A percentile compares a stretch with the other conserved stretches of the same genome.
Conservation (phyloP, 2,329 filamentous ascomycete species). For the Alternaria sp. region DNA sequence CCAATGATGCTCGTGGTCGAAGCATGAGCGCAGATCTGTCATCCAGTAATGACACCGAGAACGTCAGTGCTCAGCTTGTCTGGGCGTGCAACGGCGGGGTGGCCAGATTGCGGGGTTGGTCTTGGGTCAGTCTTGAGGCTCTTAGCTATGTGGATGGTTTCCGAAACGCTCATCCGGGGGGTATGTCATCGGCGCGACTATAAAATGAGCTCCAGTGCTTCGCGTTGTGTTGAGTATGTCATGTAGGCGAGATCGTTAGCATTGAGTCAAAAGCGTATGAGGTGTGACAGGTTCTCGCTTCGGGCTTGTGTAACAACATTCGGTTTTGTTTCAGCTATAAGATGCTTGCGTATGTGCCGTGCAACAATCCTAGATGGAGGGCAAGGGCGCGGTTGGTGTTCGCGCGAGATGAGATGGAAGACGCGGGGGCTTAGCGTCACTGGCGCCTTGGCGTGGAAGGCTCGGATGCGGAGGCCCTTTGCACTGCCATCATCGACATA, state of each 20-base stretch:
- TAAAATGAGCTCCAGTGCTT: background rate
- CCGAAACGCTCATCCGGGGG: background rate
- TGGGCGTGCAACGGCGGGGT: slow-evolving; percentile 4
- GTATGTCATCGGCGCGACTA: background rate
- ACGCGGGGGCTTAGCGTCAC: background rate
- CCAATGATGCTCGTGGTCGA: background rate
- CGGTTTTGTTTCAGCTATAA: background rate
- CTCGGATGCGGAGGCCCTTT: background rate
- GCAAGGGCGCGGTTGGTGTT: background rate
- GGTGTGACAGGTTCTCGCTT: no score
- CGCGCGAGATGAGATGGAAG: background rate
- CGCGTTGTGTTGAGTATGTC: background rate
- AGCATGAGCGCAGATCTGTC: background rate
- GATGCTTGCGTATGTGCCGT: background rate
- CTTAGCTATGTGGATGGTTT: background rate
- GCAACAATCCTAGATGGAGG: background rate
- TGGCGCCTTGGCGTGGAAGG: slow-evolving; percentile 8
- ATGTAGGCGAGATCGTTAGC: background rate
- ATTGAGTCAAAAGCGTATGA: background rate
- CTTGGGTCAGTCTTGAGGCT: slow-evolving; percentile 9
- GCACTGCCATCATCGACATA: no score
- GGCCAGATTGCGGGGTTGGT: slow-evolving; percentile 24
- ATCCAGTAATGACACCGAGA: slow-evolving; percentile 1
- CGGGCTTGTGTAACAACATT: no score
- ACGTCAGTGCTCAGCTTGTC: slow-evolving; percentile 2